Conservation (phyloP, 2,329 filamentous ascomycete species). For the Penicillium italicum region DNA sequence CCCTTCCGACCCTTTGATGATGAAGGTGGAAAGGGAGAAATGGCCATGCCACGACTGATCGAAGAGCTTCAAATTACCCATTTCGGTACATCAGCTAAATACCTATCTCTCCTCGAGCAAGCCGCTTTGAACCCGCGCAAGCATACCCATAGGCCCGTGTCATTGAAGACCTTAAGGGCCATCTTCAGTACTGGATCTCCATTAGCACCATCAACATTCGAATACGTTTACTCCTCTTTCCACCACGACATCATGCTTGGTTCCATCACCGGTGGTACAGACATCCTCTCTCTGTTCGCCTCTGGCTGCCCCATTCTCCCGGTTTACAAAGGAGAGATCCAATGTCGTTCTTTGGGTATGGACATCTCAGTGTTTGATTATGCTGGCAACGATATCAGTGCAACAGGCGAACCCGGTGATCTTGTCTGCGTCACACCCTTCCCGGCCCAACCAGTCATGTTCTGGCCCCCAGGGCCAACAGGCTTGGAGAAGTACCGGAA, state of each 20-base stretch:
- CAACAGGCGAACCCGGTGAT: conserved; percentile 71
- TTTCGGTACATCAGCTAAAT: conserved; percentile 92
- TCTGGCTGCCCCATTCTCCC: conserved; percentile 74
- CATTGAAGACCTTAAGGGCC: conserved; percentile 60
- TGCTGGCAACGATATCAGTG: conserved; percentile 56
- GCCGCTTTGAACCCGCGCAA: conserved; percentile 60
- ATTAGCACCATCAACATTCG: conserved; percentile 86
- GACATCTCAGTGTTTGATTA: conserved; percentile 60
- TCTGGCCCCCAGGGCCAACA: conserved; percentile 65
- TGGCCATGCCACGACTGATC: conserved; percentile 78
- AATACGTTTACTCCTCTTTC: conserved; percentile 82
- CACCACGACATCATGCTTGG: conserved; percentile 77
- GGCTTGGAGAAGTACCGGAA: conserved; percentile 73
- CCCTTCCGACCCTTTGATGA: conserved; percentile 69
- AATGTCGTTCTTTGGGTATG: conserved; percentile 76
- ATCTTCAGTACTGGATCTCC: conserved; percentile 95
- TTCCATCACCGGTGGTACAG: conserved; percentile 92
- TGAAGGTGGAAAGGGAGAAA: conserved; percentile 60
- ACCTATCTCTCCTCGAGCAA: conserved; percentile 85
- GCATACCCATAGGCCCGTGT: conserved; percentile 44
- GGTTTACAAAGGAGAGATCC: conserved; percentile 69
- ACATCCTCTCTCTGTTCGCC: conserved; percentile 94
- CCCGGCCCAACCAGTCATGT: conserved; percentile 84
- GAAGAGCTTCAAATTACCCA: conserved; percentile 80
- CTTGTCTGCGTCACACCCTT: conserved; percentile 84